Evolutionary conservation across 495 filamentous ascomycete genomes (phyloP).

Genomic region (Chaetomidium leptoderma): DNA sequence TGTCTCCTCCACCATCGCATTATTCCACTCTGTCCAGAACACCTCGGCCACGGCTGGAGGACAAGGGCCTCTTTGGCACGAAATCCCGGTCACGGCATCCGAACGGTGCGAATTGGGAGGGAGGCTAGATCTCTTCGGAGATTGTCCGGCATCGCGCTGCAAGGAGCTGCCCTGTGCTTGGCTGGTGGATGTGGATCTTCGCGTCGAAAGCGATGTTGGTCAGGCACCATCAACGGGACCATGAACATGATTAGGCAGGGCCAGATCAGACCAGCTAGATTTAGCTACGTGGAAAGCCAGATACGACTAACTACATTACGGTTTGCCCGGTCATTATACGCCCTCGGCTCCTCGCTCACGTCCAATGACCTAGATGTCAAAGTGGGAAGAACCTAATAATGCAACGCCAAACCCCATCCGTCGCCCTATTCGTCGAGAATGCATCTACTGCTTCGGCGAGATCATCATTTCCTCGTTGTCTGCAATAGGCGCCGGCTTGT

Average conservation of each 20-base stretch:
- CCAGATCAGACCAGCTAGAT: not conserved
- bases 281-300: too few species aligned
- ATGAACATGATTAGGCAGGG: not conserved
- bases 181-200: too few species aligned
- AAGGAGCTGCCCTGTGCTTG: too few species aligned
- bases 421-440: not conserved
- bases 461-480: constrained; percentile 45
- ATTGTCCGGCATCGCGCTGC: not conserved
- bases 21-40: too few species aligned
- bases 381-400: not conserved
- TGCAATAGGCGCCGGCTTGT: constrained; percentile 37
- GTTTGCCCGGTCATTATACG: not conserved
- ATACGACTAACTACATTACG: too few species aligned
- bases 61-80: not conserved
- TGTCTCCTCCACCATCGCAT: too few species aligned
- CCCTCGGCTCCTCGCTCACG: not conserved
- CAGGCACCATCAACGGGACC: too few species aligned
- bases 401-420: constrained; percentile 11
- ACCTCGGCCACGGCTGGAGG: not conserved
- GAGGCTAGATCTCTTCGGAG: not conserved
- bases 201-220: too few species aligned
- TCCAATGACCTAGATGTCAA: not conserved
- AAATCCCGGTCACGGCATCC: not conserved
- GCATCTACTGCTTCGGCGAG: constrained; percentile 38
- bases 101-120: not conserved